A percentile compares a stretch with the other conserved stretches of the same genome.
Conservation (phyloP, 2,329 filamentous ascomycete genomes). For the Xylariaceae sp. region DNA sequence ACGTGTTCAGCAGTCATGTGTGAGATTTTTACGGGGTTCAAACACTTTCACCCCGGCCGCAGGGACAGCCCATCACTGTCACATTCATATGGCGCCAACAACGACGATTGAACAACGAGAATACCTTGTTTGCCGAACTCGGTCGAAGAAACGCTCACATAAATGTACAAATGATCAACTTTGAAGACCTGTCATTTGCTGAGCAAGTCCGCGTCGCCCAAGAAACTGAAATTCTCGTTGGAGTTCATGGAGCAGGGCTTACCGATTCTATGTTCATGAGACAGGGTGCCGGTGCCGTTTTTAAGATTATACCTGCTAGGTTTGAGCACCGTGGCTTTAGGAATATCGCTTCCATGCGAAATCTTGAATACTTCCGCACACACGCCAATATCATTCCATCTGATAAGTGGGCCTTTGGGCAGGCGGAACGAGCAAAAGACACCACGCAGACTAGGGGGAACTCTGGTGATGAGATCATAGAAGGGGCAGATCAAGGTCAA, state of each 20-base stretch:
- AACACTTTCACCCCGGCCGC: constrained; percentile 2
- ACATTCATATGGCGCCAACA: constrained; percentile 46
- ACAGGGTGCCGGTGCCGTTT: constrained; percentile 40
- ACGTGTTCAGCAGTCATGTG: constrained; percentile 43
- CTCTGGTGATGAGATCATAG: too few relatives aligned
- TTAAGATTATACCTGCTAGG: constrained; percentile 49
- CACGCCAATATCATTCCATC: constrained; percentile 35
- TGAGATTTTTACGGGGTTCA: constrained; percentile 39
- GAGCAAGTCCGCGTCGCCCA: constrained; percentile 45
- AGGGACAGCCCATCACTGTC: constrained; percentile 33
- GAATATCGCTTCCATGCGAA: constrained; percentile 48
- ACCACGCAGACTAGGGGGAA: not conserved
- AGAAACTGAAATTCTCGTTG: constrained; percentile 49
- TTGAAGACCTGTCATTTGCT: constrained; percentile 44
- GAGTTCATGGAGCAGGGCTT: constrained; percentile 51
- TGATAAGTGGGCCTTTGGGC: not conserved
- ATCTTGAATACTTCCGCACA: constrained; percentile 46
- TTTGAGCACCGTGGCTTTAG: constrained; percentile 47
- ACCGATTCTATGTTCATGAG: constrained; percentile 50
- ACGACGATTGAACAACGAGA: constrained; percentile 41
- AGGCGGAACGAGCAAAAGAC: not conserved
- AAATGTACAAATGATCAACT: constrained; percentile 44
- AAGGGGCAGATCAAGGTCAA: not conserved
- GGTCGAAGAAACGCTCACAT: constrained; percentile 34
- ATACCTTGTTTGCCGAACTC: constrained; percentile 38